Conservation (phyloP, 1,284 basidiomycete species). For the Caloboletus inedulis region DNA sequence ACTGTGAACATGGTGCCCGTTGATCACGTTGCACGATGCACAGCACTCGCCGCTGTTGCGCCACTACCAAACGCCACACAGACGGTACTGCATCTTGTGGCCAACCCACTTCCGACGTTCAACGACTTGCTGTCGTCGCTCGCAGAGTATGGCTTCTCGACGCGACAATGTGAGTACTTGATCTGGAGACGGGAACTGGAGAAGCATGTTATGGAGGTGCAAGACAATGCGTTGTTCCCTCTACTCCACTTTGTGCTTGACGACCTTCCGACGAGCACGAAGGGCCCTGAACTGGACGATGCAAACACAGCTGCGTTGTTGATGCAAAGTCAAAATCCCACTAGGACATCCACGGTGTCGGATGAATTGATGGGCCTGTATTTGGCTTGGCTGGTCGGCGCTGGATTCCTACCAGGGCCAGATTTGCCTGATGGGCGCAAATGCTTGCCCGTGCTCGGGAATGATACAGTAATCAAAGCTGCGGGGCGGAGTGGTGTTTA, state of each 20-base stretch:
- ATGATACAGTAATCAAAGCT: constrained; percentile 36
- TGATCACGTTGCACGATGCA: constrained; percentile 90
- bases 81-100: constrained; percentile 85
- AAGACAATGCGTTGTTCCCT: constrained; percentile 98
- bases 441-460: constrained; percentile 43
- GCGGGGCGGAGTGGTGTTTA: constrained; percentile 48
- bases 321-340: constrained; percentile 43
- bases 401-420: constrained; percentile 80
- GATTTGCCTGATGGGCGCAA: constrained; percentile 38
- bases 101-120: constrained; percentile 85
- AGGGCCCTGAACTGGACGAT: constrained; percentile 91
- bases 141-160: constrained; percentile 77
- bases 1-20: constrained; percentile 98
- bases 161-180: constrained; percentile 83
- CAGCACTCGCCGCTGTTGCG: constrained; percentile 65
- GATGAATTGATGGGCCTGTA: constrained; percentile 82
- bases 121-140: constrained; percentile 84
- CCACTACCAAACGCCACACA: constrained; percentile 51
- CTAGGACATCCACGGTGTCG: constrained; percentile 65
- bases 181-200: constrained; percentile 91
- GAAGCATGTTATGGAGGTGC: constrained; percentile 88
- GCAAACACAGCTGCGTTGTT: constrained; percentile 69
- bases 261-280: constrained; percentile 95
- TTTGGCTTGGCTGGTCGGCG: constrained; percentile 90
- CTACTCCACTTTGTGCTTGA: constrained; percentile 96